phyloP scores from a whole-genome alignment of 1,284 basidiomycete species.

The Sanghuangporus weigelae region DNA sequence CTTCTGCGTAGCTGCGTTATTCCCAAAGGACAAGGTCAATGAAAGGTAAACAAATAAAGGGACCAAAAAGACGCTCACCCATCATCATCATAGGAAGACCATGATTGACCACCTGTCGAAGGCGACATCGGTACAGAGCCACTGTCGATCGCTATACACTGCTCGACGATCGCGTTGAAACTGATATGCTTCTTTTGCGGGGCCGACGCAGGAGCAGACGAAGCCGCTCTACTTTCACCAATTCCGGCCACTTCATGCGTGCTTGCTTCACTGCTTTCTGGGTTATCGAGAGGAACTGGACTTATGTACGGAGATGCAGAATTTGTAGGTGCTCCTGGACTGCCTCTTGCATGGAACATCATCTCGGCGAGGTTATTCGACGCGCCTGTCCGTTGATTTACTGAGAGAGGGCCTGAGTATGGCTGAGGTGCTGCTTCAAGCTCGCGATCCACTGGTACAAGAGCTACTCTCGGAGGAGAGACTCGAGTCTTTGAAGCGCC shows the following conservation, averaged over 20 bases:
- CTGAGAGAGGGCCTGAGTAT: neutral
- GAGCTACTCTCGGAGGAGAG: conserved; percentile 13
- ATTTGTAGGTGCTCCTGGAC: neutral
- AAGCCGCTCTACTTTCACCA: neutral
- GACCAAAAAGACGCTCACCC: conserved; percentile 12
- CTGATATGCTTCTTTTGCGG: conserved; percentile 80
- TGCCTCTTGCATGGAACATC: neutral
- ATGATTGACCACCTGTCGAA: conserved; percentile 35
- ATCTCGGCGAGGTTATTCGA: conserved; percentile 13
- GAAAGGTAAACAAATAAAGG: neutral
- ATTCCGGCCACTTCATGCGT: neutral
- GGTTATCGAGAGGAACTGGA: neutral
- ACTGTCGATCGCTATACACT: conserved; percentile 91
- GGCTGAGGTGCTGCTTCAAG: neutral
- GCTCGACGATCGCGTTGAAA: conserved; percentile 98
- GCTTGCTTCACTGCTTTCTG: conserved; percentile 7
- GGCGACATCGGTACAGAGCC: conserved; percentile 4
- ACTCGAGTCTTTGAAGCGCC: neutral
- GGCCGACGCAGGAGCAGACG: neutral
- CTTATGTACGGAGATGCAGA: neutral
- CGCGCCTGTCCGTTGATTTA: conserved; percentile 14
- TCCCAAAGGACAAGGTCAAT: conserved; percentile 1
- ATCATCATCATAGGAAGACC: conserved; percentile 17
- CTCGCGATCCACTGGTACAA: conserved; percentile 1
- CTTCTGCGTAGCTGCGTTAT: conserved; percentile 5